Evolutionary conservation across 2,329 filamentous ascomycete genomes (phyloP).

Genomic region (Catunica adiposa): DNA sequence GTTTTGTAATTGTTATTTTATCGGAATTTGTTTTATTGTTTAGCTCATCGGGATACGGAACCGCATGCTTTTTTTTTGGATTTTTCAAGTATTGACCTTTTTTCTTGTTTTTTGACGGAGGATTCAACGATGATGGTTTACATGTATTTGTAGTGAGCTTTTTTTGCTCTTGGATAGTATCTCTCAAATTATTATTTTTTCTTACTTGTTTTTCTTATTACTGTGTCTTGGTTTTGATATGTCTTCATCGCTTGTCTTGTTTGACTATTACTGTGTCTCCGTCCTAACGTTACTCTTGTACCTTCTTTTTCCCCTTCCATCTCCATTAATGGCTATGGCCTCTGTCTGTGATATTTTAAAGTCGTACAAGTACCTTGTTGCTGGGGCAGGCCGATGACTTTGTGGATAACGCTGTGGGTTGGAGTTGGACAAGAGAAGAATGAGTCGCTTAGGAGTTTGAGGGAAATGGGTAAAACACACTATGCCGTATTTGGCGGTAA

Average conservation of each 20-base stretch:
- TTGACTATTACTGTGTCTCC: background rate
- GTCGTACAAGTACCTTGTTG: too few relatives aligned
- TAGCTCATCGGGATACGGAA: constrained; percentile 12
- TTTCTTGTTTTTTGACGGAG: background rate
- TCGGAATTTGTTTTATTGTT: background rate
- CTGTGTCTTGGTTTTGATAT: constrained; percentile 1
- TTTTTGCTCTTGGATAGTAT: background rate
- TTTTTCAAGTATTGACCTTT: constrained; percentile 4
- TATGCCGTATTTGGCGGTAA: too few relatives aligned
- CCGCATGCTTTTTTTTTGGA: constrained; percentile 9
- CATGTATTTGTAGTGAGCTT: constrained; percentile 2
- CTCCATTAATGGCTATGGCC: too few relatives aligned
- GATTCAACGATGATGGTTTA: background rate
- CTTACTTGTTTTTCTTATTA: background rate
- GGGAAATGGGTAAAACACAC: too few relatives aligned
- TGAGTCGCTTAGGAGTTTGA: too few relatives aligned
- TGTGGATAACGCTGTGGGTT: too few relatives aligned
- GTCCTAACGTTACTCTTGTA: too few relatives aligned
- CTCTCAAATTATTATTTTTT: constrained; percentile 2
- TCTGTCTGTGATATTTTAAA: background rate
- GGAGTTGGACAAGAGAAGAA: too few relatives aligned
- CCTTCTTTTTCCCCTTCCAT: too few relatives aligned
- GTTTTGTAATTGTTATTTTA: background rate
- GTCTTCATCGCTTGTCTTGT: background rate
- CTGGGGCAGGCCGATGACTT: too few relatives aligned